A percentile compares a stretch with the other conserved stretches of the same genome.
These are phyloP conservation scores for Venturia nashicola DNA, from an alignment of 2,329 filamentous ascomycete genomes.

Conservation along the genomic window DNA sequence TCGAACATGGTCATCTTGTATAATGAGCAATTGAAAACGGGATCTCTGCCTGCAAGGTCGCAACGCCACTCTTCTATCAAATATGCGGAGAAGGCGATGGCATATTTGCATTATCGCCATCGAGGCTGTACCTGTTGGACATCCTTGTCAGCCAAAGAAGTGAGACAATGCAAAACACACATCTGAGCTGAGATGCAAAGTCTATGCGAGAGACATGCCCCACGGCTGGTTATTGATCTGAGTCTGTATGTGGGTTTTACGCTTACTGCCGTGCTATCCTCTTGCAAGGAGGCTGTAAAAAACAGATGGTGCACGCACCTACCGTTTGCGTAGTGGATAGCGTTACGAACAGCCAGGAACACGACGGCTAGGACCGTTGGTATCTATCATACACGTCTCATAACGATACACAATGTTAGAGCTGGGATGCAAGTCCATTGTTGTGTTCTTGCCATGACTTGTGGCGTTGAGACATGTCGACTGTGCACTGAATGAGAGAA, in stretches of 20 bases:
- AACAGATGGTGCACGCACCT: background rate
- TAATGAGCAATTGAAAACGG: background rate
- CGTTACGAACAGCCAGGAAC: background rate
- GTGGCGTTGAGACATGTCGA: background rate
- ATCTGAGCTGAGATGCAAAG: background rate
- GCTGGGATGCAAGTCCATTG: background rate
- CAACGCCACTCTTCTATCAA: background rate
- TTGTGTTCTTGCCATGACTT: background rate
- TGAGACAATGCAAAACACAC: constrained; percentile 1
- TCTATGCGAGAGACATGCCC: background rate
- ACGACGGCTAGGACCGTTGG: background rate
- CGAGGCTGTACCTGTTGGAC: background rate
- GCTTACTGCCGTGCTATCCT: background rate
- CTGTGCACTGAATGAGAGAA: background rate
- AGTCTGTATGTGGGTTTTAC: background rate
- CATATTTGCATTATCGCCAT: background rate
- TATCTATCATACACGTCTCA: background rate
- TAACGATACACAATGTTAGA: background rate
- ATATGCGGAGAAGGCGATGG: background rate
- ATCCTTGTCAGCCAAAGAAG: background rate
- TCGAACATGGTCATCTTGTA: background rate
- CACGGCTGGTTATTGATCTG: background rate
- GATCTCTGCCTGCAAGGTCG: background rate
- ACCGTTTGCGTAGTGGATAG: background rate
- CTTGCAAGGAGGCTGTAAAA: background rate